Evolutionary conservation across 768 basidiomycete species (phyloP).

Genomic region (Mycena pura): DNA sequence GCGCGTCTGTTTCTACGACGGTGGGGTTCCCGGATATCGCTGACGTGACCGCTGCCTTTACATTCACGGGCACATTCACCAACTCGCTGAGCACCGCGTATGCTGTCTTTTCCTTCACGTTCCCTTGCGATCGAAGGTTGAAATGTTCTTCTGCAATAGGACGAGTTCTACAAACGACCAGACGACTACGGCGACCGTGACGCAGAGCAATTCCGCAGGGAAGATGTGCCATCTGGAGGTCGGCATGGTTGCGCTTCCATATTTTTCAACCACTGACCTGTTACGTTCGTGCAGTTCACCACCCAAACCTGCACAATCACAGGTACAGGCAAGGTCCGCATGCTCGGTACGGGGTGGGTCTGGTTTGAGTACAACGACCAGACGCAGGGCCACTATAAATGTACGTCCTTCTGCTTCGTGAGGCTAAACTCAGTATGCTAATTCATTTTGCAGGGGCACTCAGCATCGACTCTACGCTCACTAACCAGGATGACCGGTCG

Average conservation of each 20-base stretch:
- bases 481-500: slow-evolving; percentile 20
- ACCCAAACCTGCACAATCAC: slow-evolving; percentile 18
- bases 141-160: neutral
- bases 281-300: neutral
- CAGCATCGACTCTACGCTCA: slow-evolving; percentile 7
- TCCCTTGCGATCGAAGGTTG: neutral
- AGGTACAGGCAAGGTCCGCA: slow-evolving; percentile 14
- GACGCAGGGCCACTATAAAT: slow-evolving; percentile 22
- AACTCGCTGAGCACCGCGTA: slow-evolving; percentile 10
- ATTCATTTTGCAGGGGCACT: slow-evolving; percentile 13
- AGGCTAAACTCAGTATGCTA: neutral
- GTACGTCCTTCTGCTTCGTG: neutral
- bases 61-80: slow-evolving; percentile 2
- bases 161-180: neutral
- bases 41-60: neutral
- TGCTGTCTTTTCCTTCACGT: neutral
- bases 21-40: slow-evolving; percentile 2
- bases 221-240: slow-evolving; percentile 17
- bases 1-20: neutral
- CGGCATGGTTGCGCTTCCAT: neutral
- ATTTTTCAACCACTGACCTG: neutral
- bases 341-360: slow-evolving; percentile 24
- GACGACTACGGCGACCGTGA: neutral
- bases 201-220: slow-evolving; percentile 2
- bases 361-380: slow-evolving; percentile 23